These are phyloP conservation scores for Candida krabiensis DNA, from an alignment of 805 yeast species.

Conservation along the genomic window DNA sequence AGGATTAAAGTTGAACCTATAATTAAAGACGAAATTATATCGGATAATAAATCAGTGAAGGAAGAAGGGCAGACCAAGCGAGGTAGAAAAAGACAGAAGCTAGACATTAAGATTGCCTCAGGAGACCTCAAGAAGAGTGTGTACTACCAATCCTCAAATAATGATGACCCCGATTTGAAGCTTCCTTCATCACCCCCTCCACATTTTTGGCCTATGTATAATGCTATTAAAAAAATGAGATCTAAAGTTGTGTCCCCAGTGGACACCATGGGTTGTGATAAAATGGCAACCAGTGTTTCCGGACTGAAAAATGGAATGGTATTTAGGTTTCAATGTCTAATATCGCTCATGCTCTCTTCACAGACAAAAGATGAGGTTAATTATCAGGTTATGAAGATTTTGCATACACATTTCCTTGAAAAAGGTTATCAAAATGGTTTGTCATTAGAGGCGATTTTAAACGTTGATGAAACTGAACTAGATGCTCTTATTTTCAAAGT, in stretches of 20 bases:
- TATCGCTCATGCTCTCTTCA: constrained; percentile 83
- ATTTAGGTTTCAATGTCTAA: constrained; percentile 69
- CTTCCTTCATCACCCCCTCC: constrained; percentile 25
- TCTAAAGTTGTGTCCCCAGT: constrained; percentile 73
- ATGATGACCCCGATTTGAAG: too few relatives aligned
- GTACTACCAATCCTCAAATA: too few relatives aligned
- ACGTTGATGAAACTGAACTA: constrained; percentile 52
- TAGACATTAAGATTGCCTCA: too few relatives aligned
- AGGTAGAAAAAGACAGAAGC: too few relatives aligned
- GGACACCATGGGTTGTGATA: constrained; percentile 84
- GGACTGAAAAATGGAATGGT: constrained; percentile 36
- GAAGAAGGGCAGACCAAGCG: too few relatives aligned
- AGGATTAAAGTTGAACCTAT: too few relatives aligned
- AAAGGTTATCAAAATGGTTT: constrained; percentile 49
- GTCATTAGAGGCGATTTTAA: constrained; percentile 52
- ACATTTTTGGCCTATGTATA: constrained; percentile 55
- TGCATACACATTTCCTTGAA: constrained; percentile 49
- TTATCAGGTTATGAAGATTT: constrained; percentile 62
- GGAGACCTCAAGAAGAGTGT: too few relatives aligned
- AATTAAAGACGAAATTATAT: too few relatives aligned
- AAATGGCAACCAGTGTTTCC: constrained; percentile 46
- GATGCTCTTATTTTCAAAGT: constrained; percentile 73
- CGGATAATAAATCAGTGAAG: too few relatives aligned
- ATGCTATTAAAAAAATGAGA: constrained; percentile 67
- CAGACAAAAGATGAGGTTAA: constrained; percentile 92